Percentiles rank a stretch among this genome's conserved stretches.
Evolutionary conservation across 1,139 yeast genomes (phyloP).

Genomic region (Yamadazyma trypodendri): DNA sequence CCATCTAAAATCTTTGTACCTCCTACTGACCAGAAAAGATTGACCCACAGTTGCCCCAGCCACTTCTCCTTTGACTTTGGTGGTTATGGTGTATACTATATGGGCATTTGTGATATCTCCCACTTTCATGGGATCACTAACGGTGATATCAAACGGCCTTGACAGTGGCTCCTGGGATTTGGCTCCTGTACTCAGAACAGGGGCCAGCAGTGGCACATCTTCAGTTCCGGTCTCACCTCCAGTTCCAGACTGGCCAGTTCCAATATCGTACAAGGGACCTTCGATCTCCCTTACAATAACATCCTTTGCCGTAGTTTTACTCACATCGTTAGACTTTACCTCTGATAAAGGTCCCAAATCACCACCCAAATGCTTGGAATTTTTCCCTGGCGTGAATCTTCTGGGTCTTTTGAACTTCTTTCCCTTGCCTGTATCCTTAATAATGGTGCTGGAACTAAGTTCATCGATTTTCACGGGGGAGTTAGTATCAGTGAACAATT

Average conservation of each 20-base stretch:
- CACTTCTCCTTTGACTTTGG: slow-evolving; percentile 42
- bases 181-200: no score
- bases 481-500: slow-evolving; percentile 35
- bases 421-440: slow-evolving; percentile 21
- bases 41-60: slow-evolving; percentile 25
- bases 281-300: slow-evolving; percentile 40
- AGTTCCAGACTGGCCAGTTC: not conserved
- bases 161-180: not conserved
- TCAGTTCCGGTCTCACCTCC: not conserved
- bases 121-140: slow-evolving; percentile 89
- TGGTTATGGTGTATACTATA: slow-evolving; percentile 77
- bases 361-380: slow-evolving; percentile 30
- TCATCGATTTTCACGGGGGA: slow-evolving; percentile 29
- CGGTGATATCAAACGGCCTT: slow-evolving; percentile 55
- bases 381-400: slow-evolving; percentile 30
- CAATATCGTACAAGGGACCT: slow-evolving; percentile 51
- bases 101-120: slow-evolving; percentile 90
- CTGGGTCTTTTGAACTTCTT: slow-evolving; percentile 44
- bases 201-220: no score
- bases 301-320: slow-evolving; percentile 19
- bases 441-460: slow-evolving; percentile 12
- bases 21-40: slow-evolving; percentile 51
- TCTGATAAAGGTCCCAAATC: slow-evolving; percentile 45
- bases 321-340: slow-evolving; percentile 16
- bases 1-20: slow-evolving; percentile 86